Percentiles rank a stretch among this genome's conserved stretches.
Evolutionary conservation across 192 early-diverging fungal genomes (phyloP).

Genomic region (Coemansia sp.): DNA sequence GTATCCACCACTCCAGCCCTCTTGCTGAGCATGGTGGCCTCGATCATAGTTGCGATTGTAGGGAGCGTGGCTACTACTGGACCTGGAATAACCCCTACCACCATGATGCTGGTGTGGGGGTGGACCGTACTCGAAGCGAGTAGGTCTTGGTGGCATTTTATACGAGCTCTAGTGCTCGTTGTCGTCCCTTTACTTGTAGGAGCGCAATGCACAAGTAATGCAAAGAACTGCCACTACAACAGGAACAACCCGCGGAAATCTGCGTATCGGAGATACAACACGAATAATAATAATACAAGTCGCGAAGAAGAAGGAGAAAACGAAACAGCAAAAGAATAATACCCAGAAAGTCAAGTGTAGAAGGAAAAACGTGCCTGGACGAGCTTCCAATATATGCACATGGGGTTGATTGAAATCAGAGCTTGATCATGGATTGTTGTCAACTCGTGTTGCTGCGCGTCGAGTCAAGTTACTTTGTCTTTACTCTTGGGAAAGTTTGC

Average conservation of each 20-base stretch:
- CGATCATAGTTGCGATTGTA: background rate
- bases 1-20: background rate
- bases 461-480: background rate
- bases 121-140: background rate
- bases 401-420: background rate
- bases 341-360: too few relatives aligned
- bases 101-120: background rate
- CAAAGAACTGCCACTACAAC: background rate
- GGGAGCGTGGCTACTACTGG: background rate
- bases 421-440: background rate
- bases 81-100: background rate
- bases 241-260: background rate
- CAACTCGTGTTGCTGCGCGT: background rate
- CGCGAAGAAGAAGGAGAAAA: too few relatives aligned
- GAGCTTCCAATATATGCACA: too few relatives aligned
- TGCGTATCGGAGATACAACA: background rate
- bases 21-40: background rate
- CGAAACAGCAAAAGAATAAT: too few relatives aligned
- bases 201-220: background rate
- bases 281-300: background rate
- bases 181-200: background rate
- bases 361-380: too few relatives aligned
- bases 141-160: background rate
- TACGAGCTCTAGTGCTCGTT: background rate
- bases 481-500: background rate